Evolutionary conservation across 805 yeast genomes (phyloP).

Genomic region (Blastobotrys parvus): DNA sequence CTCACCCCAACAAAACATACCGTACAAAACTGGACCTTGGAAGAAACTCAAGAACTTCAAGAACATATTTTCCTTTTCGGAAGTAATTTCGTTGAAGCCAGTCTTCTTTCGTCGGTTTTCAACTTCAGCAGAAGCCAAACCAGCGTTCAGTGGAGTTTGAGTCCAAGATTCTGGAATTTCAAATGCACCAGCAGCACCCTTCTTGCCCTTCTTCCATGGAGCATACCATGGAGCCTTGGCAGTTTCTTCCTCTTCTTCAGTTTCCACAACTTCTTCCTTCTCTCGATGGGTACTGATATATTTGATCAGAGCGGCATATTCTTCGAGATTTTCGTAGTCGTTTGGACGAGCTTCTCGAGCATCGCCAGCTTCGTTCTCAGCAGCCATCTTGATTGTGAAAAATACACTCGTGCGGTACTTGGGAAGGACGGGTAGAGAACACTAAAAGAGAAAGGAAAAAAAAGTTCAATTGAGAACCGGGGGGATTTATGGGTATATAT

Average conservation of each 20-base stretch:
- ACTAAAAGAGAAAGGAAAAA: slow-evolving; percentile 2
- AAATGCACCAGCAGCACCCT: slow-evolving; percentile 28
- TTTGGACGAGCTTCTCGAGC: not conserved
- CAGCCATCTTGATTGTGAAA: slow-evolving; percentile 1
- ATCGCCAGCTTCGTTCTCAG: not conserved
- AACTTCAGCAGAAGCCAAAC: slow-evolving; percentile 72
- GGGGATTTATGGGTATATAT: slow-evolving; percentile 3
- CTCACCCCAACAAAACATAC: not conserved
- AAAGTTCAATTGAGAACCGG: not conserved
- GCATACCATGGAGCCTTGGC: slow-evolving; percentile 60
- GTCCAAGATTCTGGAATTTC: slow-evolving; percentile 71
- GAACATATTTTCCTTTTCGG: slow-evolving; percentile 72
- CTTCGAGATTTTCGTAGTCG: slow-evolving; percentile 32
- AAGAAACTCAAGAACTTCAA: slow-evolving; percentile 79
- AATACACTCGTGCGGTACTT: not conserved
- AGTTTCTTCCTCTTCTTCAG: slow-evolving; percentile 50
- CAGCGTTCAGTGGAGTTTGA: slow-evolving; percentile 69
- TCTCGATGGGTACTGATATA: slow-evolving; percentile 30
- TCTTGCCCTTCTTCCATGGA: slow-evolving; percentile 43
- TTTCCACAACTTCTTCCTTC: slow-evolving; percentile 38
- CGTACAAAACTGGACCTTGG: slow-evolving; percentile 91
- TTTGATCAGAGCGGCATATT: slow-evolving; percentile 30
- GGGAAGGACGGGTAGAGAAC: slow-evolving; percentile 3
- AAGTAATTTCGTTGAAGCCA: slow-evolving; percentile 83
- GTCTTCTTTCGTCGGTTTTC: slow-evolving; percentile 78